phyloP scores from a whole-genome alignment of 2,329 filamentous ascomycete species.

The Botryotinia globosa region DNA sequence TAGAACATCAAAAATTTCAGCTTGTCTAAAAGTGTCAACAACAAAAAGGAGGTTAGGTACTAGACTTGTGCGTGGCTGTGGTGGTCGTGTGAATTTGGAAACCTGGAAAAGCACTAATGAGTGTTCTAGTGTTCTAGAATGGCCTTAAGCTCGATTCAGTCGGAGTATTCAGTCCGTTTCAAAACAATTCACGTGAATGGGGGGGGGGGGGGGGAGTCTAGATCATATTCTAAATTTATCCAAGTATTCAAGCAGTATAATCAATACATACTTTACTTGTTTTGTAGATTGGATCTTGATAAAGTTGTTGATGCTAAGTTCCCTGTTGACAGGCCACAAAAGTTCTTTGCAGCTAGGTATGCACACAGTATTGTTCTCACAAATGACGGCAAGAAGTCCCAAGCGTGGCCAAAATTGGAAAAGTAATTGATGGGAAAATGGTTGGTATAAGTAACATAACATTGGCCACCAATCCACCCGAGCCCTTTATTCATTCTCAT shows the following conservation, averaged over 20 bases:
- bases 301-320: not conserved
- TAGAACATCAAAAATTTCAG: not conserved
- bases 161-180: not conserved
- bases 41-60: not conserved
- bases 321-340: not conserved
- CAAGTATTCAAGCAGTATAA: not conserved
- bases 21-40: not conserved
- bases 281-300: not conserved
- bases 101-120: not conserved
- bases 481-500: not conserved
- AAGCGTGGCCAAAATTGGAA: not conserved
- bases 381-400: not conserved
- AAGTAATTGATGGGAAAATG: not conserved
- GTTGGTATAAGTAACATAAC: not conserved
- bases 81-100: not conserved
- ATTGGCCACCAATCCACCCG: too few species aligned
- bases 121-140: slow-evolving; percentile 9
- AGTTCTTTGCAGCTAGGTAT: not conserved
- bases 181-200: not conserved
- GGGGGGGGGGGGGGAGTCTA: not conserved
- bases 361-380: not conserved
- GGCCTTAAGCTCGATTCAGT: not conserved
- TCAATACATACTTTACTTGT: not conserved
- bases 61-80: not conserved
- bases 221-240: not conserved